Percentiles rank a stretch among this genome's conserved stretches.
These are phyloP conservation scores for Kluyveromyces dobzhanskii DNA, from an alignment of 805 yeast species.

Conservation along the genomic window DNA sequence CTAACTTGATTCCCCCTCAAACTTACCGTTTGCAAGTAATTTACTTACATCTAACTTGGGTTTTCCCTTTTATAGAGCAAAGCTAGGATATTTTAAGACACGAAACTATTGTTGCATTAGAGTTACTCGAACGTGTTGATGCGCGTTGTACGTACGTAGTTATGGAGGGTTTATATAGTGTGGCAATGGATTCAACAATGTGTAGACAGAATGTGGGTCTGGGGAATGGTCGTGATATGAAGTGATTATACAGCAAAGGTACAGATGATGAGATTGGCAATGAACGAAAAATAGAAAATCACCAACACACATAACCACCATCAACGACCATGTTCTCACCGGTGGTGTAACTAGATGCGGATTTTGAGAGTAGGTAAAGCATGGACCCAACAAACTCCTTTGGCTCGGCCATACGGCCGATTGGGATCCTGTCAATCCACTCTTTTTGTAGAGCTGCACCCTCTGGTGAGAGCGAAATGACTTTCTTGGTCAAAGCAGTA, in stretches of 20 bases:
- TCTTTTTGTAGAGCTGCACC: constrained; percentile 44
- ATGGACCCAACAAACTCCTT: constrained; percentile 73
- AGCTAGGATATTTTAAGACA: no score
- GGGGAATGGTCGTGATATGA: no score
- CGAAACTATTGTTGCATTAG: no score
- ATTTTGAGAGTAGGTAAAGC: constrained; percentile 60
- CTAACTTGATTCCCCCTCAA: no score
- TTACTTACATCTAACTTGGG: no score
- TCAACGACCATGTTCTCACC: constrained; percentile 79
- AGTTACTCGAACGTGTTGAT: not conserved
- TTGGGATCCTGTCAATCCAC: constrained; percentile 68
- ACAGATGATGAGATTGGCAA: no score
- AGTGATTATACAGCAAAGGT: no score
- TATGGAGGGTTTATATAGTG: not conserved
- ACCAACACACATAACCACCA: constrained; percentile 86
- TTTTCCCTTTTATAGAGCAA: no score
- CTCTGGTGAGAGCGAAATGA: constrained; percentile 47
- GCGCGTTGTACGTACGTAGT: not conserved
- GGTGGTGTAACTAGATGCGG: constrained; percentile 72
- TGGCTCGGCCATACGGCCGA: constrained; percentile 80
- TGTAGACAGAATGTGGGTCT: no score
- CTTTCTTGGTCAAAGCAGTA: constrained; percentile 71
- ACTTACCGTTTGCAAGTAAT: no score
- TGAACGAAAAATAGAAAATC: constrained; percentile 1
- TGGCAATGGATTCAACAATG: no score